Evolutionary conservation across 768 basidiomycete genomes (phyloP).

Genomic region (Trametes maxima): DNA sequence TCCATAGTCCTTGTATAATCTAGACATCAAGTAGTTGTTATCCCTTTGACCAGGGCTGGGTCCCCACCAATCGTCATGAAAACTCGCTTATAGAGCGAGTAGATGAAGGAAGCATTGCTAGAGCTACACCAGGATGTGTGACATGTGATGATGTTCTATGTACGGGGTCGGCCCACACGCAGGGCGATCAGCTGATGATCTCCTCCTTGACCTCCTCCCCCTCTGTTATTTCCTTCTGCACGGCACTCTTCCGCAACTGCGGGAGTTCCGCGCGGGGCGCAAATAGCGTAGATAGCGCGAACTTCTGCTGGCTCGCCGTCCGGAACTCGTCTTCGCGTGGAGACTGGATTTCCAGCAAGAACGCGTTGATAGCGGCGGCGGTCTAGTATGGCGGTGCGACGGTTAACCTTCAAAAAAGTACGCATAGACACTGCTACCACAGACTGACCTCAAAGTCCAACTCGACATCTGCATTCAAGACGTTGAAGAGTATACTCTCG

Average conservation of each 20-base stretch:
- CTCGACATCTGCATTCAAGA: conserved; percentile 44
- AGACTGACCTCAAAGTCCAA: conserved; percentile 51
- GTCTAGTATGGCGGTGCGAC: conserved; percentile 41
- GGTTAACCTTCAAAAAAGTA: background rate
- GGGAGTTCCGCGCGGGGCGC: conserved; percentile 55
- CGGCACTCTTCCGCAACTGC: conserved; percentile 31
- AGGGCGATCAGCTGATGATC: conserved; percentile 13
- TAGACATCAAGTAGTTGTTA: background rate
- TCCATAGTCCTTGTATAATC: conserved; percentile 10
- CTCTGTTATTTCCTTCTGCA: conserved; percentile 5
- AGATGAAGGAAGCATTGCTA: background rate
- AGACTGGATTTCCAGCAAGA: conserved; percentile 54
- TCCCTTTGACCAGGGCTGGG: no score
- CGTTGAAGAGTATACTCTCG: conserved; percentile 57
- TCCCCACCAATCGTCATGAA: no score
- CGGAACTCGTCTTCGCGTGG: conserved; percentile 64
- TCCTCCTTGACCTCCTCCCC: conserved; percentile 18
- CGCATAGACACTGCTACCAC: background rate
- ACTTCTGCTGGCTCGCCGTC: conserved; percentile 51
- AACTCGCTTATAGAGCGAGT: background rate
- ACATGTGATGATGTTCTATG: background rate
- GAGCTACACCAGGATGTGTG: background rate
- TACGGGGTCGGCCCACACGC: background rate
- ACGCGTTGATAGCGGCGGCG: conserved; percentile 48
- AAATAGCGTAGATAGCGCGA: conserved; percentile 69